Evolutionary conservation across 2,329 filamentous ascomycete genomes (phyloP).

Genomic region (Trichoderma sp.): DNA sequence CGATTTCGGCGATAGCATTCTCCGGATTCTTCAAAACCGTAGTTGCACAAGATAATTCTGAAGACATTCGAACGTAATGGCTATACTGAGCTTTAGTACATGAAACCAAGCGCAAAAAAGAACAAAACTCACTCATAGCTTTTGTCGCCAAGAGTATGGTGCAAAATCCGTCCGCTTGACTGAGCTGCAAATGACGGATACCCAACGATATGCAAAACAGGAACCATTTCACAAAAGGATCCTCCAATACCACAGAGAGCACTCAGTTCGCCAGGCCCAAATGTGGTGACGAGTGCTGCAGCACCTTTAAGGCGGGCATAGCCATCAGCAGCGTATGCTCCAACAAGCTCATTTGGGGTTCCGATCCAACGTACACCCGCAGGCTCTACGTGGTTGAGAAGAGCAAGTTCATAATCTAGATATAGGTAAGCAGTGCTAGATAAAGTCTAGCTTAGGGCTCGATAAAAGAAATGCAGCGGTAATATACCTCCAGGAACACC

Average conservation of each 20-base stretch:
- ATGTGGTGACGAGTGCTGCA: constrained; percentile 12
- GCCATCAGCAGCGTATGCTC: constrained; percentile 20
- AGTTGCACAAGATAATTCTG: constrained; percentile 9
- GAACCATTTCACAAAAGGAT: constrained; percentile 13
- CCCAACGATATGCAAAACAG: constrained; percentile 21
- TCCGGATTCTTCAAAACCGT: constrained; percentile 4
- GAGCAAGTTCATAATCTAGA: constrained; percentile 17
- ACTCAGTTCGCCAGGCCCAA: constrained; percentile 15
- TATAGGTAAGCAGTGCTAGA: not conserved
- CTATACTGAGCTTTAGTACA: not conserved
- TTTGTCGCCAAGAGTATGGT: constrained; percentile 17
- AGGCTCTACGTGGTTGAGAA: constrained; percentile 3
- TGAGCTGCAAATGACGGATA: constrained; percentile 13
- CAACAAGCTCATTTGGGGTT: constrained; percentile 18
- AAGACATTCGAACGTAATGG: constrained; percentile 10
- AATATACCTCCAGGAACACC: constrained; percentile 22
- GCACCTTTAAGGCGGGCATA: constrained; percentile 18
- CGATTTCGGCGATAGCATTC: constrained; percentile 8
- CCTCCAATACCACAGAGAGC: constrained; percentile 20
- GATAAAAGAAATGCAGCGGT: not conserved
- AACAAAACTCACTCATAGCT: constrained; percentile 9
- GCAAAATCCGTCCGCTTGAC: constrained; percentile 7
- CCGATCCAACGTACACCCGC: constrained; percentile 11
- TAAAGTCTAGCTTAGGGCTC: not conserved
- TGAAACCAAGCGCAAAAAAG: not conserved